Base-by-base conservation (phyloP, 2,329 filamentous ascomycete genomes). In the Alternaria sp. region DNA sequence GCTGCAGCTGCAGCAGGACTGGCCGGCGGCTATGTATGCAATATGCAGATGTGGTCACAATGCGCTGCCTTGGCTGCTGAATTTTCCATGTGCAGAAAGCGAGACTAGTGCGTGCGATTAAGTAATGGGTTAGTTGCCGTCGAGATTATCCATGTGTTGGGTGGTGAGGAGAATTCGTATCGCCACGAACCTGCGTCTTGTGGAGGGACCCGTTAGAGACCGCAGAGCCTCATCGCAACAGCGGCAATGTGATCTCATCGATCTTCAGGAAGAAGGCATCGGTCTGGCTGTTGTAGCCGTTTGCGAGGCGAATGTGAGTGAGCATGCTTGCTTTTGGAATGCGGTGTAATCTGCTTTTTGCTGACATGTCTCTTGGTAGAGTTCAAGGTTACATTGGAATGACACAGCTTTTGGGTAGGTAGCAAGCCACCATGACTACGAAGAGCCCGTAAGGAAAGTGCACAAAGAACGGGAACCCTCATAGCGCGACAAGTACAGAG, bases 401-500 rank as follows among this genome's bases (percentile, higher is more conserved):
- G 23, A 52, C 40, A 55, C 46, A 57, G 61, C 64, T 68, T 69
- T 69, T 68, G 44, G 19, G 57, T 57, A 54, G 54, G 51, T 54
- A 30, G 51, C 52, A 19, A 64, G 62, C 51, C 54, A 62, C 54
- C 57, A 57, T 23, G 46, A 59, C 58, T 59, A 64, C 59, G 43
- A 62, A 61, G 61, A 68, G 26, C 61, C 44, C 57, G 50, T 61
- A 67, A 65, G 43, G 64, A 74, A 52, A 56, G 61, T 69, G 59
- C 60, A 57, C 69, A 69, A 73, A 70, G 67, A 62, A 67, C 66
- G 45, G 55, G 58, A 63, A 63, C 64, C 65, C 65, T 67, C 60
- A 67, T 69, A 57, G 60, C 62, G 56, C 69, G 66, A 69, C 67
- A 73, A 76, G 72, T 69, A 69, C 61, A 72, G 63, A 69, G 71